Evolutionary conservation across 2,329 filamentous ascomycete genomes (phyloP), one percentile per base, ranked within the genome.

Genomic region (Fusarium paranaense): DNA sequence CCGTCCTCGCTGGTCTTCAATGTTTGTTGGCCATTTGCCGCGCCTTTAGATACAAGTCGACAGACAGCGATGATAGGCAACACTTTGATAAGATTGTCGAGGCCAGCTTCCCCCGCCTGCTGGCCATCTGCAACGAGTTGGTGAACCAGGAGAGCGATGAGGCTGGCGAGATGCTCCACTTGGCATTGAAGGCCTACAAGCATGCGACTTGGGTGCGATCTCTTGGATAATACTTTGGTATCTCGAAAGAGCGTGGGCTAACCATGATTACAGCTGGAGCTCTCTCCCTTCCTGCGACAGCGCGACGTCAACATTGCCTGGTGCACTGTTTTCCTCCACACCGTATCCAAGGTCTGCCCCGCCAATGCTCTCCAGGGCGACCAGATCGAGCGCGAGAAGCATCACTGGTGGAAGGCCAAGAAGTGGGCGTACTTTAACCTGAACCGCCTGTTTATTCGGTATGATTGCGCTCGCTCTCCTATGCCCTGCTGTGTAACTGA

Each of bases 381-480:
- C 68, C 85, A 93, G 62, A 91, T 94, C 67, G 96, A 98, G 80
- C 91, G 97, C 67, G 97, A 98, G 84, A 90, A 93, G 79, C 95
- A 98, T 81, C 95, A 98, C 83, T 99, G 97, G 96, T 99, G 96
- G 96, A 99, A 98, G 87, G 94, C 95, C 73, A 98, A 98, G 91
- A 99, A 99, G 85, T 98, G 97, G 97, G 94, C 96, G 16, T 99
- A 98, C 84, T 97, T 97, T 80, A 98, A 98, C 83, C 85, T 99
- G 78, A 99, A 99, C 86, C 91, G 97, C 72, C 90, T 99, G 20
- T 99, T 97, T 81, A 95, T 98, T 77, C 90, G 95, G 94, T 96
- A 85, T 71, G 88, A 72, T 18, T 50, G 25, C 30, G 35, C 25
- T 27, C 20, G 58, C 40, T 54, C 67, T 14, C 14, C 60, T 13